Percentiles rank a stretch among this genome's conserved stretches.
Evolutionary conservation across 768 basidiomycete genomes (phyloP).

Genomic region (Leccinellum rugosiceps): DNA sequence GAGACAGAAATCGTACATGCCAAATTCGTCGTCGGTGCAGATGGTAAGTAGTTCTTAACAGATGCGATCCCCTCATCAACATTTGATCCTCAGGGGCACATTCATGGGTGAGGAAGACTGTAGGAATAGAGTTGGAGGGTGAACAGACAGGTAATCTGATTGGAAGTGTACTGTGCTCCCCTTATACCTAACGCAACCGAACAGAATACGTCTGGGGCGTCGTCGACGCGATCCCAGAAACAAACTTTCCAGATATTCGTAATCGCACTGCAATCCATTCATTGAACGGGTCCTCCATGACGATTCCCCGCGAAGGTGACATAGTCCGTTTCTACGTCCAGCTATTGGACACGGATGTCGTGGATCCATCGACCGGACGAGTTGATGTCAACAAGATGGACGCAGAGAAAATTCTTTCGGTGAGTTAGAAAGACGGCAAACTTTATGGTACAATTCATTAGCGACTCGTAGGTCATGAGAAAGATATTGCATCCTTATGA

Average conservation of each 20-base stretch:
- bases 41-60: conserved; percentile 21
- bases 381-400: conserved; percentile 51
- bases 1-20: conserved; percentile 33
- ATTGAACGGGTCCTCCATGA: conserved; percentile 61
- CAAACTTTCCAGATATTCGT: conserved; percentile 76
- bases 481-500: conserved; percentile 56
- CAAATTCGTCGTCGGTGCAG: conserved; percentile 36
- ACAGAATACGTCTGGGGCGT: conserved; percentile 83
- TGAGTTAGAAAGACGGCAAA: conserved; percentile 18
- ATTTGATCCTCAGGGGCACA: conserved; percentile 34
- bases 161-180: neutral
- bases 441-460: neutral
- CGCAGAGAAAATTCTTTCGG: conserved; percentile 52
- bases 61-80: neutral
- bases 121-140: conserved; percentile 46
- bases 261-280: conserved; percentile 67
- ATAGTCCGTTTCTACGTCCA: conserved; percentile 72
- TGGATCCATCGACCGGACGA: conserved; percentile 46
- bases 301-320: conserved; percentile 71
- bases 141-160: conserved; percentile 40
- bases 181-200: neutral
- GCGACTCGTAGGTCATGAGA: conserved; percentile 44
- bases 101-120: conserved; percentile 44
- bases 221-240: conserved; percentile 65
- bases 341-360: conserved; percentile 45